Percentiles rank a stretch among this genome's conserved stretches.
Conservation (phyloP, 2,329 filamentous ascomycete species). For the Mycosphaerella arachidis region DNA sequence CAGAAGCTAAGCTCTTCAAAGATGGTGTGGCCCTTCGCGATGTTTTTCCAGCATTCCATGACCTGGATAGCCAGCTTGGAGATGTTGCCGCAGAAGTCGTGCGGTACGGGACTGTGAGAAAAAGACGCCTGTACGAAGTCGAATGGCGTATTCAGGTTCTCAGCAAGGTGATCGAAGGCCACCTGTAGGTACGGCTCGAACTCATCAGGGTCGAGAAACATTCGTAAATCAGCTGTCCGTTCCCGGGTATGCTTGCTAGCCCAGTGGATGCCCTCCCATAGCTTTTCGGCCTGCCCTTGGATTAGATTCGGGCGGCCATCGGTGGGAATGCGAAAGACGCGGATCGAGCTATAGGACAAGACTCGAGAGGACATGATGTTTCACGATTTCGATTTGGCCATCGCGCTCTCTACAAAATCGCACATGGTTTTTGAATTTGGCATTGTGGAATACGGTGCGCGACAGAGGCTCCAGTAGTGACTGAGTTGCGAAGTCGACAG, state of each 20-base stretch:
- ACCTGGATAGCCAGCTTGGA: constrained; percentile 37
- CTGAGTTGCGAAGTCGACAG: constrained; percentile 39
- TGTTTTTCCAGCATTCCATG: constrained; percentile 25
- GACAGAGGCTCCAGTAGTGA: constrained; percentile 32
- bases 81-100: constrained; percentile 44
- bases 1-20: constrained; percentile 40
- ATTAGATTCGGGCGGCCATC: constrained; percentile 42
- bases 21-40: constrained; percentile 26
- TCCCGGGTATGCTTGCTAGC: constrained; percentile 34
- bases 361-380: constrained; percentile 36
- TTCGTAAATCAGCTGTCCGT: constrained; percentile 41
- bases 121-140: constrained; percentile 45
- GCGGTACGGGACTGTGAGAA: constrained; percentile 40
- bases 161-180: constrained; percentile 47
- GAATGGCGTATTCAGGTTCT: constrained; percentile 40
- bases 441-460: constrained; percentile 32
- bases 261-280: constrained; percentile 37
- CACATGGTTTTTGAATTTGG: constrained; percentile 35
- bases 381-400: constrained; percentile 35
- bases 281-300: constrained; percentile 41
- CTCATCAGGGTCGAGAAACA: constrained; percentile 42
- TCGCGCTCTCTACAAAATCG: constrained; percentile 37
- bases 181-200: constrained; percentile 42
- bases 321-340: constrained; percentile 44
- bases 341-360: constrained; percentile 46